Base-by-base conservation (phyloP, 768 basidiomycete genomes). In the Mycena pura region DNA sequence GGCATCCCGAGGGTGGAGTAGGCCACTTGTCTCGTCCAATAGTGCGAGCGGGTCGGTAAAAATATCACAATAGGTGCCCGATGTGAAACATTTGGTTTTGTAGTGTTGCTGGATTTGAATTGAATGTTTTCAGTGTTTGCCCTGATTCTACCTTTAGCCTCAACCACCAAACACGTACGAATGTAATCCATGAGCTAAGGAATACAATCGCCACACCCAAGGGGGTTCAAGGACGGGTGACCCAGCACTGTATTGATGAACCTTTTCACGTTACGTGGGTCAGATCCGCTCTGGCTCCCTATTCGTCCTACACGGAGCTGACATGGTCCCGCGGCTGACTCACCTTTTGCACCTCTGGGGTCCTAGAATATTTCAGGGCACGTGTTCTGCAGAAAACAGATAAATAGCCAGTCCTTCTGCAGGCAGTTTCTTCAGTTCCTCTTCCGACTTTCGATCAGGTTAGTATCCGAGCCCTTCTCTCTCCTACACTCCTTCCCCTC, bases 401-500 rank as follows among this genome's bases (percentile, higher is more conserved):
- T 47, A 47, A 47, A 47, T 47, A 47, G 17, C 25, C 17, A 36
- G 43, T 31, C 46, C 31, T 21, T 29, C 46, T 47, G 28, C 28
- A 47, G 46, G 17, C n/a, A 21, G 29, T 47, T 47, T n/a, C 14
- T 32, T 47, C 46, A 47, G 46, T 27, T 28, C 34, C 34, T 36
- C 34, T 36, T 36, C 34, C 34, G 9, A 36, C 34, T 7, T 22
- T 46, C 15, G n/a, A 47, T 47, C 46, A 47, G 46, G 46, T 47
- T 47, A 47, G 46, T 29, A 47, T 31, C 17, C 45, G 24, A 29
- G 45, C 45, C 45, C 45, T 46, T 46, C 46, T 47, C 31, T 47
- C 46, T 44, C 43, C 43, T 44, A 44, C 43, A 14, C 24, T 44
- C 43, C 43, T 44, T 44, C 43, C 43, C 43, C 24, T 44, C 19